These are phyloP conservation scores for Lasiosphaeria hispida DNA, from an alignment of 495 filamentous ascomycete genomes.

Conservation along the genomic window DNA sequence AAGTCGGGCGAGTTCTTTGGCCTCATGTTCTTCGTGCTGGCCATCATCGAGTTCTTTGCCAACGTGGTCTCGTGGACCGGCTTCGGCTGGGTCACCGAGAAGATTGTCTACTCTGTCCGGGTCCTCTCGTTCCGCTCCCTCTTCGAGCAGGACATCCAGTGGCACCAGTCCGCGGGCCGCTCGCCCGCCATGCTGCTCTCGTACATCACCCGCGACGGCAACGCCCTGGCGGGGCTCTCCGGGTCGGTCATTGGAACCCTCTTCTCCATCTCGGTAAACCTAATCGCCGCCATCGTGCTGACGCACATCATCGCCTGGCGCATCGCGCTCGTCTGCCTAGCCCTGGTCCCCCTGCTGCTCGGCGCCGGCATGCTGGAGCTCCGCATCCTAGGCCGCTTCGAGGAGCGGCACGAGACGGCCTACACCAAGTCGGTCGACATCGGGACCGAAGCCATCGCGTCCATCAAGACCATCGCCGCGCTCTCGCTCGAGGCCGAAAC, in stretches of 20 bases:
- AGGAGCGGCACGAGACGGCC: constrained; percentile 63
- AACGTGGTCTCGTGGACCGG: constrained; percentile 61
- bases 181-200: constrained; percentile 74
- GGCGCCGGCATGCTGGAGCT: constrained; percentile 79
- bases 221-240: constrained; percentile 73
- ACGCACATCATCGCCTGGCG: constrained; percentile 77
- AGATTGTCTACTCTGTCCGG: constrained; percentile 73
- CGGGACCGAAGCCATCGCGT: constrained; percentile 79
- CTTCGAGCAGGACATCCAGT: constrained; percentile 84
- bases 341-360: constrained; percentile 73
- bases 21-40: constrained; percentile 87
- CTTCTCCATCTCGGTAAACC: constrained; percentile 67
- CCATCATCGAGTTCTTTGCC: constrained; percentile 67
- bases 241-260: constrained; percentile 77
- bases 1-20: constrained; percentile 78
- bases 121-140: constrained; percentile 77
- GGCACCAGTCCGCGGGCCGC: constrained; percentile 78
- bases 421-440: constrained; percentile 72
- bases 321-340: constrained; percentile 74
- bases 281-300: constrained; percentile 64
- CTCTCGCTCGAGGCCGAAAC: constrained; percentile 62
- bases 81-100: constrained; percentile 75
- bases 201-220: constrained; percentile 77
- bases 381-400: constrained; percentile 62
- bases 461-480: constrained; percentile 85